These are phyloP conservation scores for Eucalyptus pumila DNA, from an alignment of 345 rosid species.

Conservation along the genomic window DNA sequence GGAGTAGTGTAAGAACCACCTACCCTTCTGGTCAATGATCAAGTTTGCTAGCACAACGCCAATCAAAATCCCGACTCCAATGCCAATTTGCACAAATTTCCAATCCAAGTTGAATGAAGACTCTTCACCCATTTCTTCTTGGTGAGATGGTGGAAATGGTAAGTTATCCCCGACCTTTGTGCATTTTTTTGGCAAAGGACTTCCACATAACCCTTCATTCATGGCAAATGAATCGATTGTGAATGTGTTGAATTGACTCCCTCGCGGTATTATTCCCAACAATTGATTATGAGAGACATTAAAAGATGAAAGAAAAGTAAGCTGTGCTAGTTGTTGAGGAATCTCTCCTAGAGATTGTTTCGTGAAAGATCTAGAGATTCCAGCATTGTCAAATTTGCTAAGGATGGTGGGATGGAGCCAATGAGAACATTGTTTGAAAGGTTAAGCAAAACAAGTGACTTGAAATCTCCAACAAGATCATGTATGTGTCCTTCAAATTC, in stretches of 20 bases:
- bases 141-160: background rate
- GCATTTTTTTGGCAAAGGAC: background rate
- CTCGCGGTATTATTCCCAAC: background rate
- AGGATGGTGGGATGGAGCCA: background rate
- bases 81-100: background rate
- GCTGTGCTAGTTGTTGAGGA: background rate
- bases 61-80: background rate
- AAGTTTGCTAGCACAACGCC: background rate
- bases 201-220: background rate
- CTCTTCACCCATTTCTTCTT: background rate
- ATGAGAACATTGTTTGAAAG: background rate
- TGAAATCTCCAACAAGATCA: background rate
- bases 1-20: too few relatives aligned
- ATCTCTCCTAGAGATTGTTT: background rate
- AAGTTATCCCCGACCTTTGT: background rate
- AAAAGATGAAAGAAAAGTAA: background rate
- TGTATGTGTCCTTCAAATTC: background rate
- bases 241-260: background rate
- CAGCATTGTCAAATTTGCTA: background rate
- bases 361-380: background rate
- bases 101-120: background rate
- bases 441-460: background rate
- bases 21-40: background rate
- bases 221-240: background rate
- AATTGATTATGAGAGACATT: background rate